phyloP scores from a whole-genome alignment of 1,139 yeast genomes.

The Pichiaceae sp. region DNA sequence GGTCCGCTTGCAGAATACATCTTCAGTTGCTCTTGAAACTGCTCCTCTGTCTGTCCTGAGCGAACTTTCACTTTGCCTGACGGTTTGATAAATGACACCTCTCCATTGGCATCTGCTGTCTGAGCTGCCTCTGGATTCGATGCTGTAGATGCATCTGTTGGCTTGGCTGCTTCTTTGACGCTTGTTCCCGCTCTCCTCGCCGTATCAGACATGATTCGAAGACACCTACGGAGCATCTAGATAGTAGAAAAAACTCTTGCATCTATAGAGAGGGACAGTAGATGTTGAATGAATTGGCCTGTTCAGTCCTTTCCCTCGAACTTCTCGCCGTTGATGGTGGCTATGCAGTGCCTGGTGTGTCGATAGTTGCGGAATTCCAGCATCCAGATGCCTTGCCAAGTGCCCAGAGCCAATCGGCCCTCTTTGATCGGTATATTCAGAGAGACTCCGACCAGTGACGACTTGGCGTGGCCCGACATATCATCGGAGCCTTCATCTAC shows the following conservation, averaged over 20 bases:
- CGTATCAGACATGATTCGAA: not conserved
- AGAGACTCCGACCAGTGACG: constrained; percentile 56
- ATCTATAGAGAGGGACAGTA: no score
- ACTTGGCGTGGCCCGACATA: constrained; percentile 74
- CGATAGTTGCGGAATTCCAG: constrained; percentile 61
- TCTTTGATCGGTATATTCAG: constrained; percentile 60
- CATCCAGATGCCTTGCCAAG: constrained; percentile 80
- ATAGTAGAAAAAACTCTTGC: no score
- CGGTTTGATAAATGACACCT: constrained; percentile 29
- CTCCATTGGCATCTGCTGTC: constrained; percentile 19
- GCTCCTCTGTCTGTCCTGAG: constrained; percentile 53
- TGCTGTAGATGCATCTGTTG: no score
- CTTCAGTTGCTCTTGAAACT: constrained; percentile 34
- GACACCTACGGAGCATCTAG: not conserved
- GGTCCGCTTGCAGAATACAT: constrained; percentile 46
- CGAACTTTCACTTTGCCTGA: constrained; percentile 34
- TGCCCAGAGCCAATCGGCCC: constrained; percentile 63
- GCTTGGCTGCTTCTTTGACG: no score
- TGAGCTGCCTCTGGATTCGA: no score
- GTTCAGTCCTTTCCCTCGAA: no score
- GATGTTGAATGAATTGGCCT: no score
- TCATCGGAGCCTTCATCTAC: constrained; percentile 76
- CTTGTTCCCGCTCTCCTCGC: no score
- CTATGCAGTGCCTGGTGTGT: constrained; percentile 60
- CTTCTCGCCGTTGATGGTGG: constrained; percentile 62